Evolutionary conservation across 192 early-diverging fungal genomes (phyloP).

Genomic region (Piromyces sp.): DNA sequence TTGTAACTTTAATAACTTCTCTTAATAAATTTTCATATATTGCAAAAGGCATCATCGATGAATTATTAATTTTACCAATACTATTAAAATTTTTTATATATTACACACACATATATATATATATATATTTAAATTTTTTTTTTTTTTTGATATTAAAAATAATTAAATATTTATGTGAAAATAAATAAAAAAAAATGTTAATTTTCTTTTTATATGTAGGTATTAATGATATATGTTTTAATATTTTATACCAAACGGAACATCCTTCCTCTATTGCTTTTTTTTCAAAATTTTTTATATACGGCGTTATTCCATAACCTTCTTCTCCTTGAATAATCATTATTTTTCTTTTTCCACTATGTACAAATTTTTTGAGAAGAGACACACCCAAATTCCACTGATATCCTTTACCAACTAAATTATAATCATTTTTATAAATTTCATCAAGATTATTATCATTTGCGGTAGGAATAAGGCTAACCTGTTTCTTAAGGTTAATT

Average conservation of each 20-base stretch:
- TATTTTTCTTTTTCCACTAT: not conserved
- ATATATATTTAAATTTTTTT: too few species aligned
- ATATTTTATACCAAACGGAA: not conserved
- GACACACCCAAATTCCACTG: not conserved
- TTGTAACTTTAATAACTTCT: not conserved
- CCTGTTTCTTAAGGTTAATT: not conserved
- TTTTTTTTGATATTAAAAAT: too few species aligned
- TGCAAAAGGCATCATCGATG: not conserved
- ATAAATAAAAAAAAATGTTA: too few species aligned
- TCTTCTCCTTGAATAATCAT: not conserved
- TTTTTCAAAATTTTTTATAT: not conserved
- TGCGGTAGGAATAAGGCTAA: not conserved
- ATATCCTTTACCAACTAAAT: not conserved
- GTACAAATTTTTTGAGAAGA: not conserved
- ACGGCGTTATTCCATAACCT: not conserved
- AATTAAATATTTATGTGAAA: too few species aligned
- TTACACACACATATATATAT: too few species aligned
- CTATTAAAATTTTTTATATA: not conserved
- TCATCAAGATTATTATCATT: not conserved
- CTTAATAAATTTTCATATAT: not conserved
- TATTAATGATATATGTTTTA: too few species aligned
- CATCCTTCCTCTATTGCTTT: not conserved
- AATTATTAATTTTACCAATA: not conserved
- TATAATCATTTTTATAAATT: not conserved
- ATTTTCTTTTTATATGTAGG: too few species aligned